Conservation (phyloP, 345 rosid species). For the Citrus maxima region DNA sequence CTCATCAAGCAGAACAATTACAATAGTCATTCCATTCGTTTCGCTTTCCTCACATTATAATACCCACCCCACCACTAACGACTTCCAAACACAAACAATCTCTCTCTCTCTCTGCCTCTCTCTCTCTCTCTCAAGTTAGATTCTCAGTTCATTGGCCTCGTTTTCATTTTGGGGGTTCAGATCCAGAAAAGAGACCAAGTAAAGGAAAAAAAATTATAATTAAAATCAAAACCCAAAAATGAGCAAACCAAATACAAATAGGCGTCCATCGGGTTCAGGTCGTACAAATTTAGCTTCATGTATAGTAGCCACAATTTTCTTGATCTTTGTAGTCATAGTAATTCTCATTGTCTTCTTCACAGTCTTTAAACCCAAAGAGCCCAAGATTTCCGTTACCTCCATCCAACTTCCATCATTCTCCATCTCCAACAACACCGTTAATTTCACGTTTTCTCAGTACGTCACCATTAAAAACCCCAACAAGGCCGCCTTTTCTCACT, state of each 20-base stretch:
- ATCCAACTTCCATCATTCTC: conserved; percentile 95
- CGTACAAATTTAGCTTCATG: conserved; percentile 92
- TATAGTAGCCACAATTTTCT: conserved; percentile 82
- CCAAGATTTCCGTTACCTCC: conserved; percentile 80
- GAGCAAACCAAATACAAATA: conserved; percentile 27
- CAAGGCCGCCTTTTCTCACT: conserved; percentile 84
- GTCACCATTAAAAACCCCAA: conserved; percentile 83
- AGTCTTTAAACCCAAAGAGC: conserved; percentile 84
- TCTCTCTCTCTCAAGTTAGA: neutral
- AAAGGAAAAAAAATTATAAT: neutral
- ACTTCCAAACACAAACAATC: neutral
- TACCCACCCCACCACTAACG: neutral
- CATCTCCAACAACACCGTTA: conserved; percentile 74
- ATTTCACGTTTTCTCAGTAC: conserved; percentile 89
- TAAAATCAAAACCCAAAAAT: conserved; percentile 1
- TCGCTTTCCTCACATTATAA: neutral
- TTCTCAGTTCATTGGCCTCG: neutral
- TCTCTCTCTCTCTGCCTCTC: neutral
- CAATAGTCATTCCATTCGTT: neutral
- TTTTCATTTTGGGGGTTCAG: neutral
- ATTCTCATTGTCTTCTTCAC: conserved; percentile 85
- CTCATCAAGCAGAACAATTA: neutral
- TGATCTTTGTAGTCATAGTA: conserved; percentile 58
- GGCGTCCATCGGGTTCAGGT: conserved; percentile 49
- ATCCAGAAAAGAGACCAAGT: neutral